phyloP scores from a whole-genome alignment of 164 flowering plant species.

The Aristolochia contorta region DNA sequence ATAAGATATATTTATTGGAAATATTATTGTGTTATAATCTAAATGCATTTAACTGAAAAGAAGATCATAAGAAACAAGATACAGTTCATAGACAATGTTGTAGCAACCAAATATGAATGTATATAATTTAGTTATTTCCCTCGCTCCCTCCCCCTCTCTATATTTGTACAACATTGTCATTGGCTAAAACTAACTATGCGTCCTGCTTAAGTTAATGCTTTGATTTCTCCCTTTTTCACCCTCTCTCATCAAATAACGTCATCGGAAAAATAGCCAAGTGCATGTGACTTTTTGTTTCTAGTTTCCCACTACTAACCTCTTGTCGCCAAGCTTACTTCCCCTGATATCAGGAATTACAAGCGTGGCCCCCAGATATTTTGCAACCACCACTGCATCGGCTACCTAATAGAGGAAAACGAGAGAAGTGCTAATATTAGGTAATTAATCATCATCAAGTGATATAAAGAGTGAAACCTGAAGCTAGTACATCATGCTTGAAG shows the following conservation, averaged over 20 bases:
- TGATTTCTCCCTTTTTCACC: too few relatives aligned
- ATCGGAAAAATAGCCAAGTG: too few relatives aligned
- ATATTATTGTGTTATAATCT: too few relatives aligned
- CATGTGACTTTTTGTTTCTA: too few relatives aligned
- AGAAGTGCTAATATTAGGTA: not conserved
- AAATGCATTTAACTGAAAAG: too few relatives aligned
- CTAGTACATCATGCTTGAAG: not conserved
- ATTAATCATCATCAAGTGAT: not conserved
- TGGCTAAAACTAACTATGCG: too few relatives aligned
- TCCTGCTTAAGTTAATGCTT: too few relatives aligned
- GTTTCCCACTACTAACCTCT: conserved; percentile 33
- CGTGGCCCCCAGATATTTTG: conserved; percentile 78
- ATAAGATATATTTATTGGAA: too few relatives aligned
- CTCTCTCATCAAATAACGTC: too few relatives aligned
- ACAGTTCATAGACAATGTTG: not conserved
- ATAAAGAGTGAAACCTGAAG: not conserved
- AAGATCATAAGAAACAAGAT: conserved; percentile 10
- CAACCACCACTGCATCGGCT: conserved; percentile 81
- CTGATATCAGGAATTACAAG: conserved; percentile 92
- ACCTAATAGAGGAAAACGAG: conserved; percentile 33
- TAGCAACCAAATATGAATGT: not conserved
- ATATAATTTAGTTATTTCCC: not conserved
- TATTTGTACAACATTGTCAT: too few relatives aligned
- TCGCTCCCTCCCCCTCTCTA: too few relatives aligned
- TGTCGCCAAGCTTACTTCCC: conserved; percentile 64